Base-by-base conservation (phyloP, 2,329 filamentous ascomycete species). In the Cyphellophora attinorum region DNA sequence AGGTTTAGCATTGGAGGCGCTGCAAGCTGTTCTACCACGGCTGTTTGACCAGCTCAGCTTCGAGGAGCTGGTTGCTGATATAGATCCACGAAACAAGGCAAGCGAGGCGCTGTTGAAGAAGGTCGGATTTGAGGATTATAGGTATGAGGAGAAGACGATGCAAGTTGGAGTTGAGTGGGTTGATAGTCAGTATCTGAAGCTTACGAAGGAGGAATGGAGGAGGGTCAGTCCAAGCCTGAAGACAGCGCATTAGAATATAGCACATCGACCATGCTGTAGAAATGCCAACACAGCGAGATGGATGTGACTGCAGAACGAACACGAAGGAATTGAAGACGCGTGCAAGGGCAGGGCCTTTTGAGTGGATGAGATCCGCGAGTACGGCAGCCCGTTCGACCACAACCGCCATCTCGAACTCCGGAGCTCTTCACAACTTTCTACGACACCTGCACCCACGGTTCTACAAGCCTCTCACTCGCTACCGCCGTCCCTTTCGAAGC, bases 101-200 rank as follows among this genome's bases (percentile, higher is more conserved):
- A 34, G 36, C 28, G 33, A 40, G 8, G 33, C 29, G 13, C 14
- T 47, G 21, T 31, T 47, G 19, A 27, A 35, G 31, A 38, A 38
- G 13, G 14, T 39, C 15, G 39, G 39, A 8, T 47, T 45, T 32
- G 42, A 28, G 33, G 33, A 30, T 10, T 27, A 12, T 14, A 38
- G 31, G 8, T 42, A 37, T 23, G 19, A 31, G 18, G 35, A 47
- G 33, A 33, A 29, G 21, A 45, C 34, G 10, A 39, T 31, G 17
- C 23, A 40, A 29, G 21, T 45, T 19, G 42, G 39, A 3, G 34
- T 29, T 1, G 23, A 42, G 25, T 45, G 39, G 41, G 40, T 41
- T 29, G 42, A 45, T 25, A 45, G 40, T 34, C 13, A 31, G 21
- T 44, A 41, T 25, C 35, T 44, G 25, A 39, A 23, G 10, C 32